Evolutionary conservation across 306 rosid species (phyloP), one percentile per base, ranked within the genome.

Genomic region (Morella rubra): DNA sequence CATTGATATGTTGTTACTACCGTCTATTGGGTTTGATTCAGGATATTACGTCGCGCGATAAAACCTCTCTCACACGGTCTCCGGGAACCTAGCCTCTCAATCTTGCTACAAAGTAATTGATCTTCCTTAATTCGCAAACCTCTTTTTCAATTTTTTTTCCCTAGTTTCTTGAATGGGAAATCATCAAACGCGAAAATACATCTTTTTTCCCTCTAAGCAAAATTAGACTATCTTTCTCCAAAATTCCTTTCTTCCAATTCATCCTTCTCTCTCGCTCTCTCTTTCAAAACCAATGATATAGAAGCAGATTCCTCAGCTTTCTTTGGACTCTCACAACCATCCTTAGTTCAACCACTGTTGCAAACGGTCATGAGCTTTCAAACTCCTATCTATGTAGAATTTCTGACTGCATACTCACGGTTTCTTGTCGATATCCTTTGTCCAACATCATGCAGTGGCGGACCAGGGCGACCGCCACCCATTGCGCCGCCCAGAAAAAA

Each of bases 301-400:
- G 65, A 16, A 70, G 65, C 64, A 81, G 71, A 56, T 75, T 81
- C 78, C 61, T 60, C 46, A 22, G 77, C 76, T 77, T 76, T 70
- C 80, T 77, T 84, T 83, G 73, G 85, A 85, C 86, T 79, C 80
- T 52, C 75, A 72, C 44, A 44, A 71, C 71, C 77, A 80, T 86
- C 72, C 82, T 76, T 75, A 68, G 81, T 40, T 64, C 92, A 84
- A 88, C 86, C 80, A 82, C 86, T 84, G 74, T 64, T 74, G 37
- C 37, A 32, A 32, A 32, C 2, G 37, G 37, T 32, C 37, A n/a
- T n/a, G n/a, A 32, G 37, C 37, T 32, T 32, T 32, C 37, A 32
- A 32, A 32, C 37, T 32, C 37, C 37, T 2, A 32, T 32, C 37
- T 32, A 32, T 32, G 37, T 2, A 32, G 37, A 32, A 2, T 32